A percentile compares a stretch with the other conserved stretches of the same genome.
Evolutionary conservation across 1,284 basidiomycete genomes (phyloP).

Genomic region (Marasmius tenuissimus): DNA sequence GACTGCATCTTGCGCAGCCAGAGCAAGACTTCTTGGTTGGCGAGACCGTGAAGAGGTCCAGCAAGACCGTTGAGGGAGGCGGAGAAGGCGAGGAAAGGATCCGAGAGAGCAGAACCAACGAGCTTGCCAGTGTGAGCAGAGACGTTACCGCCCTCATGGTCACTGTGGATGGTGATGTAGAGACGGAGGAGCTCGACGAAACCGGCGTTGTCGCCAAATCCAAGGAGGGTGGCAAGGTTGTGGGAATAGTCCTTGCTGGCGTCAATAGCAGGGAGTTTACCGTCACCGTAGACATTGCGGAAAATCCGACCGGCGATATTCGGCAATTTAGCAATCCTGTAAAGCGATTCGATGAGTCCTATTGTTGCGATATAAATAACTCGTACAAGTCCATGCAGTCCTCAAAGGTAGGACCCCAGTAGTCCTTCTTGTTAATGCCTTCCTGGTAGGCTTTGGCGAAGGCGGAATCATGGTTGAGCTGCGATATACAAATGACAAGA

Average conservation of each 20-base stretch:
- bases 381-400: conserved; percentile 93
- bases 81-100: conserved; percentile 95
- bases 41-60: conserved; percentile 95
- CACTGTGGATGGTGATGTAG: conserved; percentile 98
- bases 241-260: conserved; percentile 88
- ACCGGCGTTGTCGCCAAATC: conserved; percentile 85
- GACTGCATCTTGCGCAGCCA: conserved; percentile 91
- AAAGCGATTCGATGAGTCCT: conserved; percentile 5
- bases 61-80: conserved; percentile 96
- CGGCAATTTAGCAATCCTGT: conserved; percentile 92
- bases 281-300: conserved; percentile 90
- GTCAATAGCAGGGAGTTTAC: conserved; percentile 91
- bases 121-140: conserved; percentile 97
- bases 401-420: conserved; percentile 96
- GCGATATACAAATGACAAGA: conserved; percentile 15
- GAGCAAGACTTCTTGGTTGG: conserved; percentile 93
- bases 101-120: conserved; percentile 96
- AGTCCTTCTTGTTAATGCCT: conserved; percentile 94
- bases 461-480: conserved; percentile 96
- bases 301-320: conserved; percentile 97
- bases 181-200: conserved; percentile 96
- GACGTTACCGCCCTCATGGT: conserved; percentile 99
- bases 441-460: conserved; percentile 95
- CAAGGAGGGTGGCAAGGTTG: conserved; percentile 91
- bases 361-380: neutral